Base-by-base conservation (phyloP, 2,329 filamentous ascomycete genomes). In the Mycocentrospora acerina region DNA sequence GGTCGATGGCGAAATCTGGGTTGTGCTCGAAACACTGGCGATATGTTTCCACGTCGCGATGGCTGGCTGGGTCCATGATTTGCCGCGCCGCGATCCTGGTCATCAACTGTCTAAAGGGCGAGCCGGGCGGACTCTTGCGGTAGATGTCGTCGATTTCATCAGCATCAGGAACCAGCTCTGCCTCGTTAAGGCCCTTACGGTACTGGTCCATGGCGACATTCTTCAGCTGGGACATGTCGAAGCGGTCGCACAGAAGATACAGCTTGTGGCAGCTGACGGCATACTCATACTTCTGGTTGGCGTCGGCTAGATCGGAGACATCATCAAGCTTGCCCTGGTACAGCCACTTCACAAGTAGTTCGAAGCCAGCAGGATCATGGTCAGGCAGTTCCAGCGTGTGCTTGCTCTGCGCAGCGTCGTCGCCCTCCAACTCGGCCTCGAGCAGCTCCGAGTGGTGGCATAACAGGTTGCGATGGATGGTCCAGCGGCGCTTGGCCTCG, bases 151-250 rank as follows among this genome's bases (percentile, higher is more conserved):
- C 71, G 47, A 78, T 76, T 59, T 79, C 76, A 24, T 77, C 73
- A 8, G 75, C 68, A 44, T 78, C 76, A 1, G 76, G 76, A 0
- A 79, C 76, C 7, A 79, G 62, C 36, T 72, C 68, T 22, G 75
- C 71, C 42, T 76, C 62, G 46, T 71, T 62, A 18, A 78, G 65
- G 9, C 72, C 74, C 44, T 71, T 71, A 9, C 76, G 67, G 48
- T 78, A 79, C 44, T 75, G 72, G 48, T 78, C 76, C 58, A 79
- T 78, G 37, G 75, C 74, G 9, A 75, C 60, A 40, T 79, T 78
- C 59, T 76, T 76, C 13, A 79, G 58, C 46, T 72, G 67, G 3
- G 69, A 60, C 56, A 78, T 68, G 26, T 74, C 68, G 56, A 79
- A 72, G 44, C 70, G 72, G 40, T 75, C 69, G 61, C 75, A 78